phyloP scores from a whole-genome alignment of 305 asterid genomes.

The Plantago rigida region DNA sequence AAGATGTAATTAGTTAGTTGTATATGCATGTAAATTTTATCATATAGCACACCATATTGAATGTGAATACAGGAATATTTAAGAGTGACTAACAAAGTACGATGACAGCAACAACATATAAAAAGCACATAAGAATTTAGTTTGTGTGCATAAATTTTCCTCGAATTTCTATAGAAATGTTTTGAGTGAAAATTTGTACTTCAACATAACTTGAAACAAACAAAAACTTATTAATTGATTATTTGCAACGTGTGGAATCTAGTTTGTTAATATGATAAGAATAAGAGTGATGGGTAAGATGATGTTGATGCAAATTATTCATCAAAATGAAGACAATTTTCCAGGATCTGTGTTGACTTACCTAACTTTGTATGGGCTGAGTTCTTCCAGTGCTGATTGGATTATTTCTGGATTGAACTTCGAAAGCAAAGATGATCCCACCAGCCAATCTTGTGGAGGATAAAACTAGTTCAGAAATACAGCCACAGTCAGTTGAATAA shows the following conservation, averaged over 20 bases:
- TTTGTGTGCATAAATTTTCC: background rate
- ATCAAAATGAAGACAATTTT: conserved; percentile 1
- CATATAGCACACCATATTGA: background rate
- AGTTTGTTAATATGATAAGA: no score
- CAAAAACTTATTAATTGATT: background rate
- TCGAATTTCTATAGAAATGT: background rate
- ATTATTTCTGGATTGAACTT: conserved; percentile 49
- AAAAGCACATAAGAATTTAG: background rate
- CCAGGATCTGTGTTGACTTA: conserved; percentile 26
- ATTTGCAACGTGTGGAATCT: no score
- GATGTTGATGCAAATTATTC: background rate
- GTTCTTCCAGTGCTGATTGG: conserved; percentile 65
- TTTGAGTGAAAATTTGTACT: background rate
- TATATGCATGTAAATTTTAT: background rate
- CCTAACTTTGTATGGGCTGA: conserved; percentile 65
- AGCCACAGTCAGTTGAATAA: conserved; percentile 23
- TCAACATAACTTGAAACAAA: background rate
- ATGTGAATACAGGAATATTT: background rate
- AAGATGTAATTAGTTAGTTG: background rate
- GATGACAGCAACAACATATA: background rate
- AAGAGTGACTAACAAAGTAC: background rate
- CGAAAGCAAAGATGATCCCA: conserved; percentile 78
- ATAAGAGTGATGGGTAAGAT: no score
- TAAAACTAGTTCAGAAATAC: conserved; percentile 45
- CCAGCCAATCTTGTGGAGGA: conserved; percentile 90